Percentiles rank a stretch among this genome's conserved stretches.
Conservation (phyloP, 257 asterid genomes). For the Avicennia marina region DNA sequence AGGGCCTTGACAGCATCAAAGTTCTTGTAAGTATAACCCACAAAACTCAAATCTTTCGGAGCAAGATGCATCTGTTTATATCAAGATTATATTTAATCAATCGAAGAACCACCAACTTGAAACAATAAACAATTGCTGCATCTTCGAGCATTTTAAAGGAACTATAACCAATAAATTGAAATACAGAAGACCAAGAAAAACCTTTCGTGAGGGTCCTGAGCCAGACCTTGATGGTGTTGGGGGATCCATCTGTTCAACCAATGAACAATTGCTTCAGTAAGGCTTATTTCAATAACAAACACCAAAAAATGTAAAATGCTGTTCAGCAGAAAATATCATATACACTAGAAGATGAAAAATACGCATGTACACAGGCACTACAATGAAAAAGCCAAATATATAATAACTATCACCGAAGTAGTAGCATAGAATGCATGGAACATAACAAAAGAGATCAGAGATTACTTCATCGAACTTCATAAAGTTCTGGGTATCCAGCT, state of each 20-base stretch:
- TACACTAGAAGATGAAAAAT: neutral
- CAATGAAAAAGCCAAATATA: neutral
- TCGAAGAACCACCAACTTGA: neutral
- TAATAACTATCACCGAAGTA: no score
- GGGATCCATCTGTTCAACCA: slow-evolving; percentile 59
- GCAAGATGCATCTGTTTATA: slow-evolving; percentile 52
- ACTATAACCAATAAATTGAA: neutral
- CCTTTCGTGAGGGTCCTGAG: slow-evolving; percentile 90
- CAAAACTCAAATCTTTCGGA: slow-evolving; percentile 87
- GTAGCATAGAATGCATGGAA: slow-evolving; percentile 6
- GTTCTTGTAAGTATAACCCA: slow-evolving; percentile 96
- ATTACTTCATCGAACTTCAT: slow-evolving; percentile 94
- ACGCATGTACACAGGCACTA: slow-evolving; percentile 11
- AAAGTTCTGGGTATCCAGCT: slow-evolving; percentile 93
- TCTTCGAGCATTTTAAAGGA: neutral
- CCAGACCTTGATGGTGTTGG: slow-evolving; percentile 75
- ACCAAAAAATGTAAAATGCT: neutral
- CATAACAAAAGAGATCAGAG: slow-evolving; percentile 14
- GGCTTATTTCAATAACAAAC: neutral
- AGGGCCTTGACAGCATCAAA: slow-evolving; percentile 93
- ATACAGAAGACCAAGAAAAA: slow-evolving; percentile 17
- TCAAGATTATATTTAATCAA: neutral
- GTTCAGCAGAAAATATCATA: slow-evolving; percentile 2
- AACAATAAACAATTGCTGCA: neutral
- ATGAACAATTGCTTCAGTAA: slow-evolving; percentile 23